These are phyloP conservation scores for Penicillium fuscoglaucum DNA, from an alignment of 2,329 filamentous ascomycete species.

Conservation along the genomic window DNA sequence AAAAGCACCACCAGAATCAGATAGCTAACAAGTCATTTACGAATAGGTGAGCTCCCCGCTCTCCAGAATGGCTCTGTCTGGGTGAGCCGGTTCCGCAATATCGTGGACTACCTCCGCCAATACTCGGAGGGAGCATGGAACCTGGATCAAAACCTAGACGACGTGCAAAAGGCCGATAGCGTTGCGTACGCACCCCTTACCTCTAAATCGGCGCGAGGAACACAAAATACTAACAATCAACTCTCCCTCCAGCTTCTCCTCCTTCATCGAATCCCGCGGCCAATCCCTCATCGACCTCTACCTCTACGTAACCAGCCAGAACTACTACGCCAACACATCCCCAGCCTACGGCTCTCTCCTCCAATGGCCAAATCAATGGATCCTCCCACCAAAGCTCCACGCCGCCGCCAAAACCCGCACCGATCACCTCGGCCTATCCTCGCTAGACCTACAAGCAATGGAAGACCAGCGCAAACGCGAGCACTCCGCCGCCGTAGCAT, in stretches of 20 bases:
- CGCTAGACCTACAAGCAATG: slow-evolving; percentile 61
- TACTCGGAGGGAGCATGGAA: slow-evolving; percentile 51
- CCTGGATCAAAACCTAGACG: slow-evolving; percentile 47
- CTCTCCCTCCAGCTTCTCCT: slow-evolving; percentile 45
- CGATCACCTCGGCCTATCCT: slow-evolving; percentile 67
- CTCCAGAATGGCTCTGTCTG: slow-evolving; percentile 56
- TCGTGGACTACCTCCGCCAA: slow-evolving; percentile 52
- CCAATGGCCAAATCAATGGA: slow-evolving; percentile 85
- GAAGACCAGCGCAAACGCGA: slow-evolving; percentile 43
- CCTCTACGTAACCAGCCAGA: slow-evolving; percentile 85
- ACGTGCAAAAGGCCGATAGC: slow-evolving; percentile 49
- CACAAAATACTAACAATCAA: slow-evolving; percentile 2
- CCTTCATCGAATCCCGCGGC: slow-evolving; percentile 74
- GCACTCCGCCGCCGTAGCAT: slow-evolving; percentile 41
- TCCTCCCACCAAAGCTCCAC: slow-evolving; percentile 72
- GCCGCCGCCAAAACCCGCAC: slow-evolving; percentile 69
- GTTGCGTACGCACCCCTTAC: slow-evolving; percentile 44
- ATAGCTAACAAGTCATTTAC: neutral
- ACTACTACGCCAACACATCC: slow-evolving; percentile 76
- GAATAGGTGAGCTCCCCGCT: slow-evolving; percentile 57
- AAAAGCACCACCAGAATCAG: neutral
- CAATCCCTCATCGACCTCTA: slow-evolving; percentile 78
- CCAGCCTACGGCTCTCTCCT: slow-evolving; percentile 79
- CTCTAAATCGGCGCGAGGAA: neutral
- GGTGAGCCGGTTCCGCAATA: slow-evolving; percentile 56